These are phyloP conservation scores for Inga leiocalycina DNA, from an alignment of 306 rosid genomes.

Conservation along the genomic window DNA sequence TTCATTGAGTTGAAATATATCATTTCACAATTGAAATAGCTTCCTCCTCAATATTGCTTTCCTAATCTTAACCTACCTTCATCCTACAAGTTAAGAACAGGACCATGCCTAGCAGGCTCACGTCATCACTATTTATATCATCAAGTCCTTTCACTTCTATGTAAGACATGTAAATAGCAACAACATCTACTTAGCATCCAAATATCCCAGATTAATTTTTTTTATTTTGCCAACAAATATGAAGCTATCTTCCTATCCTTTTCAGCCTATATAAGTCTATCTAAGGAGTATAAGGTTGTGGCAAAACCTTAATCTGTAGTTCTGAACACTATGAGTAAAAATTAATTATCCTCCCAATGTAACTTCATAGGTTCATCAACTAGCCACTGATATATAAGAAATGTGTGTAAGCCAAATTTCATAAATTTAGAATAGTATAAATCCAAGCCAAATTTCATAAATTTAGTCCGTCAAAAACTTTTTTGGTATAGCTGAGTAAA, in stretches of 20 bases:
- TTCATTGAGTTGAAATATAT: background rate
- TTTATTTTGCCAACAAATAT: background rate
- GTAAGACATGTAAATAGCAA: background rate
- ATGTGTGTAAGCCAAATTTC: background rate
- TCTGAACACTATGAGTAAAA: background rate
- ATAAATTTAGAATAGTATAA: too few species aligned
- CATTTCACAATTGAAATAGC: background rate
- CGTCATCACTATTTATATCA: background rate
- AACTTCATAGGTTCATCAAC: background rate
- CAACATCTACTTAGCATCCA: background rate
- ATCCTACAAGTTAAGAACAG: background rate
- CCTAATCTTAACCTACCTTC: background rate
- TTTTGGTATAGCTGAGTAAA: too few species aligned
- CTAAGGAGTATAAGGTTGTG: background rate
- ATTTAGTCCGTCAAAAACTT: too few species aligned
- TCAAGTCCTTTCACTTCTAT: background rate
- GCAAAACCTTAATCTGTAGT: background rate
- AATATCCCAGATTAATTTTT: background rate
- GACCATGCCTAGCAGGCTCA: background rate
- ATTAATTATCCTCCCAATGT: background rate
- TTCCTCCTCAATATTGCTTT: background rate
- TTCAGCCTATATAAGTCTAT: background rate
- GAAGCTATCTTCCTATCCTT: conserved; percentile 9
- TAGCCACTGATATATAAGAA: background rate
- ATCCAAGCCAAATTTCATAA: too few species aligned